These are phyloP conservation scores for Rhodomyrtus tomentosa DNA, from an alignment of 345 rosid genomes.

Conservation along the genomic window DNA sequence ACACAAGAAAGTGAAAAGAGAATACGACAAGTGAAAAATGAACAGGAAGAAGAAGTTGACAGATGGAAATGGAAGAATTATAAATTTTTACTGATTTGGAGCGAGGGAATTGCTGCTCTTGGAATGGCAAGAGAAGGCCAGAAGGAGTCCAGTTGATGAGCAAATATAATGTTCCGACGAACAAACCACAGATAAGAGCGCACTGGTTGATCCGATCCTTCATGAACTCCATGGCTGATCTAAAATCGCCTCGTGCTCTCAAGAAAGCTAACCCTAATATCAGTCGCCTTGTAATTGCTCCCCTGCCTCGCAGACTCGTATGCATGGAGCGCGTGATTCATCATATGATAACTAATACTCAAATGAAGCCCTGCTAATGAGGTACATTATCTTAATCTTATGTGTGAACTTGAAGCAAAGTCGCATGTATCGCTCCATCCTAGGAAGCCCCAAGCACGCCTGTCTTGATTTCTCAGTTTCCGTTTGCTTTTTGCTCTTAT, in stretches of 20 bases:
- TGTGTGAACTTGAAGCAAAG: background rate
- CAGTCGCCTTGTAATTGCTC: background rate
- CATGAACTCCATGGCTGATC: background rate
- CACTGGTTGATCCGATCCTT: background rate
- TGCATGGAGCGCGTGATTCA: background rate
- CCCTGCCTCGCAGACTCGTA: background rate
- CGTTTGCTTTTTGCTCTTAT: too few species aligned
- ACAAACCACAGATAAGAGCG: background rate
- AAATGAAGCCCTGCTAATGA: background rate
- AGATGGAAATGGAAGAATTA: background rate
- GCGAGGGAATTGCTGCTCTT: background rate
- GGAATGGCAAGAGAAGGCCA: background rate
- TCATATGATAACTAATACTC: background rate
- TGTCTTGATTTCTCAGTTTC: background rate
- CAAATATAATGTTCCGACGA: background rate
- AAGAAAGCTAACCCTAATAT: background rate
- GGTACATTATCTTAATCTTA: background rate
- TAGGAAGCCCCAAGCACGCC: background rate
- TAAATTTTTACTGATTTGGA: background rate
- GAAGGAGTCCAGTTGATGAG: background rate
- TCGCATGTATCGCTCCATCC: background rate
- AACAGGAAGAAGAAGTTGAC: background rate
- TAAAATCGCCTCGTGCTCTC: background rate
- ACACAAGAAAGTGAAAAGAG: background rate
- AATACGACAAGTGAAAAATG: background rate